These are phyloP conservation scores for Claviceps citrina DNA, from an alignment of 2,329 filamentous ascomycete species.

Conservation along the genomic window DNA sequence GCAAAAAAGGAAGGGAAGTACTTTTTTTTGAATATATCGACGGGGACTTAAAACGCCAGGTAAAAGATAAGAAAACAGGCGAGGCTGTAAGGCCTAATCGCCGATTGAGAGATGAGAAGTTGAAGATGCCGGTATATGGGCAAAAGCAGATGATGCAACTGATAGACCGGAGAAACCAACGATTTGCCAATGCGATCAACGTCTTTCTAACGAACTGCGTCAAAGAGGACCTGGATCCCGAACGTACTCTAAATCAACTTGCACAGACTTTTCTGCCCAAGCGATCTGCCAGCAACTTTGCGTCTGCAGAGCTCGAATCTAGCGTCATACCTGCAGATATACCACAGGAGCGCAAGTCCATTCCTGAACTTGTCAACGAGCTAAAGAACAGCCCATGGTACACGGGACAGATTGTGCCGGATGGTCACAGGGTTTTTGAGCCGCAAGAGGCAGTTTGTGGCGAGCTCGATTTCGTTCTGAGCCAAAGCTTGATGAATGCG, in stretches of 20 bases:
- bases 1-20: conserved; percentile 42
- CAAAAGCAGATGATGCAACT: conserved; percentile 81
- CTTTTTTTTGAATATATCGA: conserved; percentile 87
- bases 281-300: conserved; percentile 29
- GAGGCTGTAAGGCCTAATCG: conserved; percentile 52
- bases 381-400: conserved; percentile 79
- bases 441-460: conserved; percentile 69
- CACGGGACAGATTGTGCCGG: conserved; percentile 77
- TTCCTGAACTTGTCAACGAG: conserved; percentile 73
- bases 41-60: conserved; percentile 73
- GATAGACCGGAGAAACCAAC: conserved; percentile 78
- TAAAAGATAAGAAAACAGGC: conserved; percentile 55
- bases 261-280: conserved; percentile 46
- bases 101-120: conserved; percentile 57
- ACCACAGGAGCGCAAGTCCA: conserved; percentile 61
- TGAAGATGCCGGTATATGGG: conserved; percentile 85
- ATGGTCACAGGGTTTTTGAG: conserved; percentile 83
- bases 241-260: conserved; percentile 44
- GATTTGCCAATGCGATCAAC: conserved; percentile 66
- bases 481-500: conserved; percentile 87
- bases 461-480: conserved; percentile 71
- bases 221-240: conserved; percentile 49
- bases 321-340: conserved; percentile 52
- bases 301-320: conserved; percentile 15
- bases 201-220: conserved; percentile 61